Evolutionary conservation across 192 early-diverging fungal genomes (phyloP).

Genomic region (Linnemannia hyalina): DNA sequence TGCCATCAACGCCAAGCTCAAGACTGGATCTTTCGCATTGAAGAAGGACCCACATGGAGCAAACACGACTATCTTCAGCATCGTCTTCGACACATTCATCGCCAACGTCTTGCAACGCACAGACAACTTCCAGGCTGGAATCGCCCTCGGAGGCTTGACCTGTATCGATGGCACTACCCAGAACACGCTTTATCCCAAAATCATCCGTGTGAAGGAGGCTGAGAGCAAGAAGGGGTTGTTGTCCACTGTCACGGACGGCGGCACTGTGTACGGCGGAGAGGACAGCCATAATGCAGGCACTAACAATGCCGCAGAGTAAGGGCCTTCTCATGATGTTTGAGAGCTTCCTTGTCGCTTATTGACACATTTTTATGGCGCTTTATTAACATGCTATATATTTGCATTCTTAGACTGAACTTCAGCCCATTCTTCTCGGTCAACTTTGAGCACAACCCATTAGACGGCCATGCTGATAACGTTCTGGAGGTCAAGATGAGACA

Average conservation of each 20-base stretch:
- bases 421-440: conserved; percentile 79
- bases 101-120: conserved; percentile 69
- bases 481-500: conserved; percentile 88
- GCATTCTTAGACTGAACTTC: conserved; percentile 7
- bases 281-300: conserved; percentile 13
- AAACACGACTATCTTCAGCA: conserved; percentile 61
- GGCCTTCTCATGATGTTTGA: background rate
- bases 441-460: conserved; percentile 93
- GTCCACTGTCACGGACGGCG: conserved; percentile 58
- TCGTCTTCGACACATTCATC: conserved; percentile 76
- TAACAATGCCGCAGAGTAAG: conserved; percentile 24
- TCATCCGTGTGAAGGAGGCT: conserved; percentile 68
- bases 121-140: conserved; percentile 65
- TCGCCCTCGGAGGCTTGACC: conserved; percentile 72
- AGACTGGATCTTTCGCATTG: conserved; percentile 85
- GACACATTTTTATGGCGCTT: background rate
- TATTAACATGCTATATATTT: background rate
- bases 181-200: conserved; percentile 66
- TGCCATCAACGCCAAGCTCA: conserved; percentile 73
- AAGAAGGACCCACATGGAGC: conserved; percentile 66
- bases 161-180: conserved; percentile 74
- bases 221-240: conserved; percentile 49
- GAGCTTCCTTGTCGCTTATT: background rate
- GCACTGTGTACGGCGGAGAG: conserved; percentile 51
- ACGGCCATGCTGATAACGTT: conserved; percentile 88